phyloP scores from a whole-genome alignment of 139 green algal species.

The Axilococcus clingmanii region DNA sequence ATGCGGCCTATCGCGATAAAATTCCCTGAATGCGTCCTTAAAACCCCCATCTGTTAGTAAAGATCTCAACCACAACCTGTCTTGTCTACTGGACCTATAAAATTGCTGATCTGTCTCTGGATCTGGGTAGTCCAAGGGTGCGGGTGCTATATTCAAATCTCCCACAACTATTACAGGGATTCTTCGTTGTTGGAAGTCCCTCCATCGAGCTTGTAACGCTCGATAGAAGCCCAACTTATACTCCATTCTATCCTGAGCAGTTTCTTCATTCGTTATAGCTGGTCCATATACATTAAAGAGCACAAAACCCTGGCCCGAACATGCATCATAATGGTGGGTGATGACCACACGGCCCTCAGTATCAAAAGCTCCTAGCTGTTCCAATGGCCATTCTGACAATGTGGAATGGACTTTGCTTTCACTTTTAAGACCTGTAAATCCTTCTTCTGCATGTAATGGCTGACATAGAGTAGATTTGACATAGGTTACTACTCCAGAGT shows the following conservation, averaged over 20 bases:
- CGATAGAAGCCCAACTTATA: slow-evolving; percentile 35
- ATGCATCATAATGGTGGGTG: slow-evolving; percentile 42
- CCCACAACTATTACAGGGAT: slow-evolving; percentile 46
- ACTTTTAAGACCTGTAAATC: too few species aligned
- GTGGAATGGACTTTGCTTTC: too few species aligned
- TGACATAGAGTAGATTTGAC: slow-evolving; percentile 16
- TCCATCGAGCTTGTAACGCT: slow-evolving; percentile 33
- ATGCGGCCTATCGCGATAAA: slow-evolving; percentile 35
- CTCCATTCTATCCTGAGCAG: slow-evolving; percentile 17
- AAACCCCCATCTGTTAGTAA: slow-evolving; percentile 26
- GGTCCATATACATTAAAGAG: slow-evolving; percentile 49
- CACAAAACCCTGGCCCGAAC: slow-evolving; percentile 29
- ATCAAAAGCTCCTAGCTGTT: slow-evolving; percentile 35
- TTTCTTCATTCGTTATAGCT: slow-evolving; percentile 35
- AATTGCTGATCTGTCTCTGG: slow-evolving; percentile 1
- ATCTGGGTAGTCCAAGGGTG: slow-evolving; percentile 26
- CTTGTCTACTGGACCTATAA: background rate
- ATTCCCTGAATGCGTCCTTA: slow-evolving; percentile 42
- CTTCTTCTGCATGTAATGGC: slow-evolving; percentile 32
- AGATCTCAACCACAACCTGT: slow-evolving; percentile 33
- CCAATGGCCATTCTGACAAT: background rate
- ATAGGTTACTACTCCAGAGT: slow-evolving; percentile 54
- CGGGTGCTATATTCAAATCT: slow-evolving; percentile 65
- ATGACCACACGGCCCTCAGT: slow-evolving; percentile 43
- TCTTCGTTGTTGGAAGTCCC: slow-evolving; percentile 20